phyloP scores from a whole-genome alignment of 2,329 filamentous ascomycete genomes.

The Amauroascus niger region DNA sequence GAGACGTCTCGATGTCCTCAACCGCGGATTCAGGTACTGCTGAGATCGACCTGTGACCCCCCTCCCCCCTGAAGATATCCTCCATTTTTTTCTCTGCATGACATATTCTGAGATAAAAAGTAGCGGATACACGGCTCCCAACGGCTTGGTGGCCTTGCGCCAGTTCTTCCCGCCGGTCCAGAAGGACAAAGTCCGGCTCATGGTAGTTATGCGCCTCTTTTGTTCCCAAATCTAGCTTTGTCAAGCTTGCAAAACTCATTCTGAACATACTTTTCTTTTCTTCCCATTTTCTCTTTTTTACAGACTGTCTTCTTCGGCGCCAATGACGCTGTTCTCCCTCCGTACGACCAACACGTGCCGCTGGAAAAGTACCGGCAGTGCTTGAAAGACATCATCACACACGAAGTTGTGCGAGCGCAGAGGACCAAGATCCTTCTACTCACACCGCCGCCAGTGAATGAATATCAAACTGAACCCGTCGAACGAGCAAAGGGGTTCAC shows the following conservation, averaged over 20 bases:
- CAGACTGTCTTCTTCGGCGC: constrained; percentile 76
- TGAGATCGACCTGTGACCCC: background rate
- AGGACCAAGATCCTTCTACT: constrained; percentile 65
- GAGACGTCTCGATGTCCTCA: constrained; percentile 73
- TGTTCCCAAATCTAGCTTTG: background rate
- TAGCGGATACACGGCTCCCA: constrained; percentile 70
- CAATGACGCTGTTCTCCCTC: constrained; percentile 70
- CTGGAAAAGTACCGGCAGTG: constrained; percentile 67
- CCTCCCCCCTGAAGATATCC: too few species aligned
- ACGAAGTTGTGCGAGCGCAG: constrained; percentile 61
- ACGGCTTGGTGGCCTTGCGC: constrained; percentile 60
- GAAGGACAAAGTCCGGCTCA: constrained; percentile 38
- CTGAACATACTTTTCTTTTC: background rate
- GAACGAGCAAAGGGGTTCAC: constrained; percentile 22
- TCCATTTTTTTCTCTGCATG: too few species aligned
- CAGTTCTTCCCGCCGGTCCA: constrained; percentile 60
- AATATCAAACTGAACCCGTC: constrained; percentile 50
- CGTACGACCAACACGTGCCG: constrained; percentile 64
- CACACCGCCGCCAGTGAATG: constrained; percentile 70
- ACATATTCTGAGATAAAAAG: background rate
- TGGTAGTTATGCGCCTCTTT: constrained; percentile 29
- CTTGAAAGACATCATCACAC: constrained; percentile 59
- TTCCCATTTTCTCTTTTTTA: too few species aligned
- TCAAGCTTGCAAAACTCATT: background rate
- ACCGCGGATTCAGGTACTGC: constrained; percentile 62